phyloP scores from a whole-genome alignment of 805 yeast species.

The Hanseniaspora thailandica region DNA sequence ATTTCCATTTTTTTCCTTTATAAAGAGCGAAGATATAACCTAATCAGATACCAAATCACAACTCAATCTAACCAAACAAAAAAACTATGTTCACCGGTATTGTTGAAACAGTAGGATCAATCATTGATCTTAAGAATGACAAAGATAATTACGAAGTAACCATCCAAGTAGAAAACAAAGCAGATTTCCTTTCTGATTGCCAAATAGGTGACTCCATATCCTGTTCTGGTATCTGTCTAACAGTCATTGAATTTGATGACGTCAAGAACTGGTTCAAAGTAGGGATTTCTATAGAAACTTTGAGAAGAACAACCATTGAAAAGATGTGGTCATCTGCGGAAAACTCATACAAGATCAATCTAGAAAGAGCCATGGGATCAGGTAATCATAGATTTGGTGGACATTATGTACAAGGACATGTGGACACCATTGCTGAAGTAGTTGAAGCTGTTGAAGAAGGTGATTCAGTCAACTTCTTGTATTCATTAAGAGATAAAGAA shows the following conservation, averaged over 20 bases:
- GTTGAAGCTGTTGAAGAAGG: slow-evolving; percentile 44
- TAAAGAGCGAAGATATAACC: not conserved
- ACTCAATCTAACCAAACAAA: not conserved
- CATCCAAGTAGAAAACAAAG: slow-evolving; percentile 50
- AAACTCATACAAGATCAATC: slow-evolving; percentile 43
- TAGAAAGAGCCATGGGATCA: slow-evolving; percentile 75
- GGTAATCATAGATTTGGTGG: slow-evolving; percentile 86
- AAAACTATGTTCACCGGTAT: slow-evolving; percentile 83
- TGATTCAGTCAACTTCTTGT: slow-evolving; percentile 69
- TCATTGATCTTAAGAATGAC: slow-evolving; percentile 35
- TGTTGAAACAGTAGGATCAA: slow-evolving; percentile 44
- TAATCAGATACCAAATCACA: not conserved
- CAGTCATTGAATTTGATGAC: slow-evolving; percentile 69
- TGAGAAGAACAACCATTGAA: slow-evolving; percentile 69
- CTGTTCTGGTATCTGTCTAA: slow-evolving; percentile 78
- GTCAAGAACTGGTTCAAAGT: slow-evolving; percentile 53
- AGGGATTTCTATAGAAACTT: slow-evolving; percentile 87
- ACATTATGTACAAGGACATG: slow-evolving; percentile 95
- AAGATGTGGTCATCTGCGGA: slow-evolving; percentile 38
- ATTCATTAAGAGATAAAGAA: slow-evolving; percentile 52
- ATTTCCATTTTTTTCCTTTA: no score
- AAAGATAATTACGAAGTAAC: slow-evolving; percentile 69
- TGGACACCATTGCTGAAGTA: slow-evolving; percentile 74
- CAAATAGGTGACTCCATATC: slow-evolving; percentile 91
- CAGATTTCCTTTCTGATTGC: slow-evolving; percentile 58